These are phyloP conservation scores for Eucalyptus erythrocorys DNA, from an alignment of 345 rosid genomes.

Conservation along the genomic window DNA sequence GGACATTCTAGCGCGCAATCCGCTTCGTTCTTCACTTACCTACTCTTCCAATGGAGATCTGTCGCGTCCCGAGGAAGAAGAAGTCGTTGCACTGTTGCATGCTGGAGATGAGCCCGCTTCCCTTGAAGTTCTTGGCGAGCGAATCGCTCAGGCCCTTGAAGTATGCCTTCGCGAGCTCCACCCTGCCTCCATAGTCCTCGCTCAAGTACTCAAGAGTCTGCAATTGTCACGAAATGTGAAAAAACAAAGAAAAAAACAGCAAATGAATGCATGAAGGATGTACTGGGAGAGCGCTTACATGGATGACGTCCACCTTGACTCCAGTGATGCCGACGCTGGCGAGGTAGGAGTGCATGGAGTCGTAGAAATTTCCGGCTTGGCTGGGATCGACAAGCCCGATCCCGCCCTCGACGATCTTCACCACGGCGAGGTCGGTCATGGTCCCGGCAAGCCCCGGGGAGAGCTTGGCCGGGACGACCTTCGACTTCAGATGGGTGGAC, in stretches of 20 bases:
- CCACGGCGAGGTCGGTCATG: slow-evolving; percentile 78
- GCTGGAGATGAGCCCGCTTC: slow-evolving; percentile 63
- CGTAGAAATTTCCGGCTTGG: slow-evolving; percentile 51
- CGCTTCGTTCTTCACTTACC: slow-evolving; percentile 17
- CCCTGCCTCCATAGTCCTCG: slow-evolving; percentile 79
- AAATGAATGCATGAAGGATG: not conserved
- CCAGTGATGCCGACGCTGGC: slow-evolving; percentile 59
- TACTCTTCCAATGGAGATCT: slow-evolving; percentile 83
- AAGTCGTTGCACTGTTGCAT: slow-evolving; percentile 96
- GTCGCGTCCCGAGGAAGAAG: slow-evolving; percentile 74
- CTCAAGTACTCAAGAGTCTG: slow-evolving; percentile 60
- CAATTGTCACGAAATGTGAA: not conserved
- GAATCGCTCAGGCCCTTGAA: slow-evolving; percentile 57
- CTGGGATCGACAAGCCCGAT: slow-evolving; percentile 69
- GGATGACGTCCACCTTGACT: slow-evolving; percentile 76
- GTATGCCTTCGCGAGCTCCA: slow-evolving; percentile 62
- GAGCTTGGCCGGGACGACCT: slow-evolving; percentile 20
- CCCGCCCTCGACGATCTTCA: slow-evolving; percentile 57
- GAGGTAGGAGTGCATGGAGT: slow-evolving; percentile 85
- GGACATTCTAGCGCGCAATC: not conserved
- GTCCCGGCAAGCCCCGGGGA: slow-evolving; percentile 54
- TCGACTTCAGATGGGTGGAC: slow-evolving; percentile 31
- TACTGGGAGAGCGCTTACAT: slow-evolving; percentile 25
- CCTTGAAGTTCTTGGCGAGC: slow-evolving; percentile 64
- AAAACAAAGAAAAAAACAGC: not conserved